phyloP scores from a whole-genome alignment of 441 rosid species.

The Metrosideros polymorpha region DNA sequence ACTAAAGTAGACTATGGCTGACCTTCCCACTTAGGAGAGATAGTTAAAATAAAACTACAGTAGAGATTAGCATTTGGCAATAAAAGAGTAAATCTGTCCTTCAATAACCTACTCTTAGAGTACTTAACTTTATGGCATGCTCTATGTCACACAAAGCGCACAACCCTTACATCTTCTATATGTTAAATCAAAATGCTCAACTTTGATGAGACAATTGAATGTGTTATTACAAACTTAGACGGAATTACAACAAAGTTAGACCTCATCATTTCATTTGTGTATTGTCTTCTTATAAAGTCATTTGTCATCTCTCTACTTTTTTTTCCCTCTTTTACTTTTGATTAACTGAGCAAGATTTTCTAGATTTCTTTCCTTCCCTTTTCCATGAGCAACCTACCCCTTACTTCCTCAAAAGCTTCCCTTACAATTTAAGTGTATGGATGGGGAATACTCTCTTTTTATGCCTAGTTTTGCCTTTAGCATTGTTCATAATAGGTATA shows the following conservation, averaged over 20 bases:
- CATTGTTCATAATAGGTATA: not conserved
- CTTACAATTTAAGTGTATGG: not conserved
- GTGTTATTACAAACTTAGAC: too few relatives aligned
- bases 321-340: rapidly evolving
- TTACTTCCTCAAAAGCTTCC: not conserved
- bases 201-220: conserved; percentile 22
- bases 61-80: not conserved
- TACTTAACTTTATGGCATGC: too few relatives aligned
- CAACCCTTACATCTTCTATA: not conserved
- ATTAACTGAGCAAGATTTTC: not conserved
- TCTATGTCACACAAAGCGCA: not conserved
- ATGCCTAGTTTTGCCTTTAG: not conserved
- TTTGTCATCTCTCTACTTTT: conserved; percentile 8
- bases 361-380: not conserved
- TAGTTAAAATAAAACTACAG: not conserved
- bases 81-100: not conserved
- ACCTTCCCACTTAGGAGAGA: not conserved
- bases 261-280: conserved; percentile 13
- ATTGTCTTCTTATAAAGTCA: not conserved
- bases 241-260: not conserved
- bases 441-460: not conserved
- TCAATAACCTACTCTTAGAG: not conserved
- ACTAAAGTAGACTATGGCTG: not conserved
- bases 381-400: not conserved
- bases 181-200: conserved; percentile 1